phyloP scores from a whole-genome alignment of 345 rosid species.

The Boechera retrofracta region DNA sequence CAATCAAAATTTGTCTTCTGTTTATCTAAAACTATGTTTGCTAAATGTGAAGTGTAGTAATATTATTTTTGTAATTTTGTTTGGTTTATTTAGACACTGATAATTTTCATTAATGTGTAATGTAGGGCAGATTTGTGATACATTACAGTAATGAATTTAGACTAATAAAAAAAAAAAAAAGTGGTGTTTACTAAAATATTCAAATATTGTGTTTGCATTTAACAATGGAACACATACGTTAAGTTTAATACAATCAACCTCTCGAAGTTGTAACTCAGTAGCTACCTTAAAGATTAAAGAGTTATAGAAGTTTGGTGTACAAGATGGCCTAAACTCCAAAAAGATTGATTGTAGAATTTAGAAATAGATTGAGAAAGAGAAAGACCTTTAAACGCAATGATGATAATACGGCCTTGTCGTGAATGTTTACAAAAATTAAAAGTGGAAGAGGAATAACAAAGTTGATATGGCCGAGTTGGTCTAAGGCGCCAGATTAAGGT shows the following conservation, averaged over 20 bases:
- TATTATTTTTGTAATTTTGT: background rate
- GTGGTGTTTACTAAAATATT: background rate
- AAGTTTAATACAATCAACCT: background rate
- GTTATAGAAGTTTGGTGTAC: too few relatives aligned
- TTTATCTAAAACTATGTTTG: slow-evolving; percentile 42
- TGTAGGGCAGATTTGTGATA: slow-evolving; percentile 6
- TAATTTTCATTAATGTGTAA: slow-evolving; percentile 12
- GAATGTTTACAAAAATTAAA: background rate
- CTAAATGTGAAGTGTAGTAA: slow-evolving; percentile 26
- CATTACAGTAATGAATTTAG: background rate
- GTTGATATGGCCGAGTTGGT: slow-evolving; percentile 99
- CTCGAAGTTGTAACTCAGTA: background rate
- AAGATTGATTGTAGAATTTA: too few relatives aligned
- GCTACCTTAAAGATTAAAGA: background rate
- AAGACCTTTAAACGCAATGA: too few relatives aligned
- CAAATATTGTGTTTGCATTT: background rate
- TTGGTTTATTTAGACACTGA: background rate
- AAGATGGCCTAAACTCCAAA: too few relatives aligned
- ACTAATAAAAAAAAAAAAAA: background rate
- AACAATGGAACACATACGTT: background rate
- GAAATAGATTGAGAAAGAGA: too few relatives aligned
- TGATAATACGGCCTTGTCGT: background rate
- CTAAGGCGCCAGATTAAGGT: slow-evolving; percentile 99
- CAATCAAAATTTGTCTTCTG: slow-evolving; percentile 25
- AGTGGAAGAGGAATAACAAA: rapidly evolving